Evolutionary conservation across 176 grass and related monocot species (phyloP).

Genomic region (Melocanna baccifera): DNA sequence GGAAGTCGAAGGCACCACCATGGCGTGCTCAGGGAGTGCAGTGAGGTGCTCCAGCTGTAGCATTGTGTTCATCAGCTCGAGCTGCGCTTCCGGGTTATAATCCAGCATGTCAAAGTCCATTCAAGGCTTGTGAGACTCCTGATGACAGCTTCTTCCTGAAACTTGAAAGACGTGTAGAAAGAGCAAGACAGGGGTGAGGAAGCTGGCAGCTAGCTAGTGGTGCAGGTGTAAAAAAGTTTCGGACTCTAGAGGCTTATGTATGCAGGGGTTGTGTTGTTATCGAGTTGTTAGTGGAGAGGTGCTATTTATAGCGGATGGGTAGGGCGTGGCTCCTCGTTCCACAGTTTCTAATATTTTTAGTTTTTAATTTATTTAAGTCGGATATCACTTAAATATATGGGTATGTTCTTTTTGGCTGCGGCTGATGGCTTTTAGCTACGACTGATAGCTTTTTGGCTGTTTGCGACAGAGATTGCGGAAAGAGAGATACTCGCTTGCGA

Average conservation of each 20-base stretch:
- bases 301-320: slow-evolving; percentile 59
- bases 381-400: too few relatives aligned
- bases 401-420: too few relatives aligned
- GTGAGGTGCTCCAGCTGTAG: slow-evolving; percentile 71
- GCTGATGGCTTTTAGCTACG: too few relatives aligned
- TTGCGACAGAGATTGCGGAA: too few relatives aligned
- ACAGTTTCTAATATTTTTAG: too few relatives aligned
- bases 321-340: slow-evolving; percentile 15
- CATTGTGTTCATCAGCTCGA: slow-evolving; percentile 87
- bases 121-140: not conserved
- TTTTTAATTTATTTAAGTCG: too few relatives aligned
- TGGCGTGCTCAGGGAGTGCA: slow-evolving; percentile 13
- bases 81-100: slow-evolving; percentile 58
- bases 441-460: too few relatives aligned
- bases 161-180: not conserved
- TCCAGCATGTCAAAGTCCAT: slow-evolving; percentile 74
- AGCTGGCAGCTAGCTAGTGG: slow-evolving; percentile 22
- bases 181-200: not conserved
- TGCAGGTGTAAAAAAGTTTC: not conserved
- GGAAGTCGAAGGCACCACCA: slow-evolving; percentile 26
- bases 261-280: slow-evolving; percentile 28
- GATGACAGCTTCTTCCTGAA: not conserved
- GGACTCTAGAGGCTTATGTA: slow-evolving; percentile 16
- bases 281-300: slow-evolving; percentile 23
- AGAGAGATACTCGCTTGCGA: too few relatives aligned